Evolutionary conservation across 2,329 filamentous ascomycete species (phyloP), one percentile per base, ranked within the genome.

Genomic region (Thelonectria discophora): DNA sequence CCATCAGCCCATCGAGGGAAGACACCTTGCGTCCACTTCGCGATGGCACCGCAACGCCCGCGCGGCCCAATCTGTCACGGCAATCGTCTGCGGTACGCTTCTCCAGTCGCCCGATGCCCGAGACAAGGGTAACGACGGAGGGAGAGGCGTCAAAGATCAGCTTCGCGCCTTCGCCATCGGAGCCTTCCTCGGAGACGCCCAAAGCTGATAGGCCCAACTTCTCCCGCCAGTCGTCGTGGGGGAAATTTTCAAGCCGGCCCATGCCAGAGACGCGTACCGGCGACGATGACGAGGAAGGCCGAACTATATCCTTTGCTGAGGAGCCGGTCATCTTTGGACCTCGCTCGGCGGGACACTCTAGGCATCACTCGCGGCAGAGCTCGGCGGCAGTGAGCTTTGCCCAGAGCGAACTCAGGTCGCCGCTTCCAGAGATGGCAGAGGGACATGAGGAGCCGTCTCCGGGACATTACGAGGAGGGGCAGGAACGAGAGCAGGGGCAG

Each of bases 51-150:
- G 42, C 64, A 21, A 74, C 75, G 42, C 65, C 72, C 47, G 70
- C 65, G 52, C 80, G 82, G 30, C 86, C 85, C 7, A 75, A 76
- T 13, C 75, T 85, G 9, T 84, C 84, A 2, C 78, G 84, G 5
- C 82, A 86, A 55, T 80, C 83, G 20, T 87, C 80, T 1, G 71
- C 83, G 2, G 78, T 85, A 46, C 86, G 86, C 39, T 94, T 94
- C 74, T 90, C 88, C 0, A 93, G 90, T 52, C 87, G 86, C 6
- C 87, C 91, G 0, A 87, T 92, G 1, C 92, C 91, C 0, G 86
- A 90, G 65, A 89, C 91, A 2, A 85, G 83, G 62, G 84, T 93
- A 20, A 86, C 86, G 3, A 80, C 81, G 1, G 86, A 90, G 62
- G 90, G 90, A 58, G 86, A 84, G 1, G 71, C 70, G 1, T 80